These are phyloP conservation scores for Penicillium vulpinum DNA, from an alignment of 2,329 filamentous ascomycete species.

Conservation along the genomic window DNA sequence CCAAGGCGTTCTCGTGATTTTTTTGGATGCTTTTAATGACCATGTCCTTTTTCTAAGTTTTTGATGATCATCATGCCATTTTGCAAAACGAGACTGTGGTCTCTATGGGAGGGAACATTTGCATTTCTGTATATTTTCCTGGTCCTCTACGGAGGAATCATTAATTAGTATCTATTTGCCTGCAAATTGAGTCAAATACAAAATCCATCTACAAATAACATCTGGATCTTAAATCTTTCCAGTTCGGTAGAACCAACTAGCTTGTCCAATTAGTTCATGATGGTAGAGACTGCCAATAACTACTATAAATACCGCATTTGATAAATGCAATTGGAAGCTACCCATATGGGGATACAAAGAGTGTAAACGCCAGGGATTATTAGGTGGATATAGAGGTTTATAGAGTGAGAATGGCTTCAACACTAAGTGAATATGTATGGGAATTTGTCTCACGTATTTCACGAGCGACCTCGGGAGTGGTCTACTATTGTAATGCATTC, in stretches of 20 bases:
- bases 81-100: not conserved
- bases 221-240: not conserved
- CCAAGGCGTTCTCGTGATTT: slow-evolving; percentile 20
- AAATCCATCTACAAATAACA: not conserved
- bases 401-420: no score
- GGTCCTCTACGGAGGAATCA: not conserved
- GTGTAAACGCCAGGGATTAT: no score
- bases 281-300: not conserved
- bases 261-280: not conserved
- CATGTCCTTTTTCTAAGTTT: slow-evolving; percentile 2
- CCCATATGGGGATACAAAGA: no score
- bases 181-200: not conserved
- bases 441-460: no score
- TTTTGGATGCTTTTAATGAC: slow-evolving; percentile 16
- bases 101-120: not conserved
- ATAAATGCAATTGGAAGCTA: no score
- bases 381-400: no score
- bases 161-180: not conserved
- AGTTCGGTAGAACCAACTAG: not conserved
- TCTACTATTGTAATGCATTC: no score
- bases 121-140: slow-evolving; percentile 5
- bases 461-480: no score
- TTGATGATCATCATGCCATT: slow-evolving; percentile 13
- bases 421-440: no score
- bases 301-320: no score